Evolutionary conservation across 1,284 basidiomycete species (phyloP).

Genomic region (Sanghuangporus weigelae): DNA sequence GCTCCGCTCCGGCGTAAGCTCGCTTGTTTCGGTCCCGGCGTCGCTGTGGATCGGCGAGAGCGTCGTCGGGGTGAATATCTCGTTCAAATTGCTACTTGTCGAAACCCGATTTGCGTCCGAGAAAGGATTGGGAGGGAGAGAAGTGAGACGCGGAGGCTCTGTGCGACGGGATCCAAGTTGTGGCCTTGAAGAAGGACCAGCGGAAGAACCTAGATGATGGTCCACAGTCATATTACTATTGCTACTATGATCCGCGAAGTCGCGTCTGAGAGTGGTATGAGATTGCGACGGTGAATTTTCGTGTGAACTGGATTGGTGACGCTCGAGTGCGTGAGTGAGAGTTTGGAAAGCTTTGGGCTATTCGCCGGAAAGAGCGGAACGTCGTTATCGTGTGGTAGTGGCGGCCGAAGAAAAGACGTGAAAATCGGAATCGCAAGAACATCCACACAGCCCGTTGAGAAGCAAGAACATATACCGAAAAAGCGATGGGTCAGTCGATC

Average conservation of each 20-base stretch:
- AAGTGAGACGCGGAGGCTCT: not conserved
- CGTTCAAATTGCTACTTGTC: not conserved
- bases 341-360: constrained; percentile 48
- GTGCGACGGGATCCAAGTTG: not conserved
- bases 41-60: not conserved
- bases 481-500: not conserved
- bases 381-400: not conserved
- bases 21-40: not conserved
- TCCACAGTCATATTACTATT: not conserved
- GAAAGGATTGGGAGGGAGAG: constrained; percentile 4
- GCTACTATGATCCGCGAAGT: not conserved
- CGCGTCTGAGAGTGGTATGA: not conserved
- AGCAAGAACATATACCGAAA: not conserved
- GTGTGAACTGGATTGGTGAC: constrained; percentile 28
- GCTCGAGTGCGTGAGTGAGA: constrained; percentile 40
- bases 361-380: not conserved
- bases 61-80: constrained; percentile 1
- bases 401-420: not conserved
- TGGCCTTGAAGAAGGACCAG: not conserved
- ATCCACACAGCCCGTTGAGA: not conserved
- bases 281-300: not conserved
- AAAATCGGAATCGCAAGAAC: not conserved
- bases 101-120: not conserved
- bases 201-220: not conserved
- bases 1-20: not conserved